A percentile compares a stretch with the other conserved stretches of the same genome.
These are phyloP conservation scores for Brachypodium distachyon DNA, from an alignment of 202 grass and related monocot species.

Conservation along the genomic window DNA sequence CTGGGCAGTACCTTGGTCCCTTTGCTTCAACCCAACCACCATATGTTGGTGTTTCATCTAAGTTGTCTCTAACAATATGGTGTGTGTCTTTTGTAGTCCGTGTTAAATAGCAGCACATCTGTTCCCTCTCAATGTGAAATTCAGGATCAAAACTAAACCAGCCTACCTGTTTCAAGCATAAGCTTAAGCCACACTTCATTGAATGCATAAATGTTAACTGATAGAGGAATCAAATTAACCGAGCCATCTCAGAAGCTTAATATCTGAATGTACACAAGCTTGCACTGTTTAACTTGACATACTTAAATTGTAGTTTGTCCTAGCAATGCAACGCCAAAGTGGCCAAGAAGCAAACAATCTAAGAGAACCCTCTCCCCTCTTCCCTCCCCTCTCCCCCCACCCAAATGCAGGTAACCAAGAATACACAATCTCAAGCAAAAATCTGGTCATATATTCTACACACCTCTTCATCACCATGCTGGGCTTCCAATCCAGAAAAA, in stretches of 20 bases:
- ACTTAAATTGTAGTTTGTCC: background rate
- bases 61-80: slow-evolving; percentile 81
- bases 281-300: slow-evolving; percentile 15
- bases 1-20: slow-evolving; percentile 91
- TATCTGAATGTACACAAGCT: background rate
- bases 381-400: background rate
- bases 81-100: slow-evolving; percentile 87
- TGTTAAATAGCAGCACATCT: slow-evolving; percentile 97
- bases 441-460: background rate
- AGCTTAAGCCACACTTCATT: background rate
- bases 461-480: slow-evolving; percentile 97
- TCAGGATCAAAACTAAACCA: slow-evolving; percentile 99
- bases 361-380: too few relatives aligned
- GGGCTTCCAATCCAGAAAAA: slow-evolving; percentile 79
- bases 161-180: slow-evolving; percentile 54
- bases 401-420: slow-evolving; percentile 1
- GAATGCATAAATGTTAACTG: background rate
- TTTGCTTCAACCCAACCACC: slow-evolving; percentile 98
- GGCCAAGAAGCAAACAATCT: too few relatives aligned
- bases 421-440: background rate
- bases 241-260: background rate
- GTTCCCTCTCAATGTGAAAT: slow-evolving; percentile 70
- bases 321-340: background rate
- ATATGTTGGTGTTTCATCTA: slow-evolving; percentile 95
- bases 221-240: background rate